A percentile compares a stretch with the other conserved stretches of the same genome.
Evolutionary conservation across 2,329 filamentous ascomycete species (phyloP).

Genomic region (Neurospora sp.): DNA sequence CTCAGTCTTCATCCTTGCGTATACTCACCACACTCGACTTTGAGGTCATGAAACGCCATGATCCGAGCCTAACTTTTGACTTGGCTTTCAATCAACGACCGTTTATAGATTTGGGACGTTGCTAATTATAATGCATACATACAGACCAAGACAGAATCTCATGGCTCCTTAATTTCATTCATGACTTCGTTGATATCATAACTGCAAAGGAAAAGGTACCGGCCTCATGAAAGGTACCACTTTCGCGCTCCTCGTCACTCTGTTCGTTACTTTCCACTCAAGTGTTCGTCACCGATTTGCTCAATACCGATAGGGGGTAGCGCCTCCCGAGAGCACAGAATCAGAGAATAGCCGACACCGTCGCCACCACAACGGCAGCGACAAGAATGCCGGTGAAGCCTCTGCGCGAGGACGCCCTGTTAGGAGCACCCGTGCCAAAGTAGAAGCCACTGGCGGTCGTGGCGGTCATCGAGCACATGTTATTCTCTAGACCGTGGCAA

Average conservation of each 20-base stretch:
- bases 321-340: not conserved
- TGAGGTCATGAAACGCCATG: not conserved
- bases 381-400: constrained; percentile 14
- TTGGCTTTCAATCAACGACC: not conserved
- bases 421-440: constrained; percentile 17
- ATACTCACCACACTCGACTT: not conserved
- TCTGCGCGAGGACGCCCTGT: constrained; percentile 19
- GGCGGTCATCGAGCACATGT: constrained; percentile 28
- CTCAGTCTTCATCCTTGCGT: not conserved
- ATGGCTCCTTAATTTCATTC: not conserved
- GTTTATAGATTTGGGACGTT: not conserved
- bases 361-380: constrained; percentile 17
- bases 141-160: not conserved
- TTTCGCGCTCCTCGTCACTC: not conserved
- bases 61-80: not conserved
- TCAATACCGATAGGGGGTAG: not conserved
- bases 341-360: not conserved
- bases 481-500: constrained; percentile 34
- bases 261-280: not conserved
- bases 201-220: not conserved
- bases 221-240: not conserved
- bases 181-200: not conserved
- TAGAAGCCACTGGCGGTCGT: constrained; percentile 17
- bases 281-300: not conserved
- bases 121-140: not conserved